Base-by-base conservation (phyloP, 2,329 filamentous ascomycete genomes). In the Pseudogymnoascus sp. region DNA sequence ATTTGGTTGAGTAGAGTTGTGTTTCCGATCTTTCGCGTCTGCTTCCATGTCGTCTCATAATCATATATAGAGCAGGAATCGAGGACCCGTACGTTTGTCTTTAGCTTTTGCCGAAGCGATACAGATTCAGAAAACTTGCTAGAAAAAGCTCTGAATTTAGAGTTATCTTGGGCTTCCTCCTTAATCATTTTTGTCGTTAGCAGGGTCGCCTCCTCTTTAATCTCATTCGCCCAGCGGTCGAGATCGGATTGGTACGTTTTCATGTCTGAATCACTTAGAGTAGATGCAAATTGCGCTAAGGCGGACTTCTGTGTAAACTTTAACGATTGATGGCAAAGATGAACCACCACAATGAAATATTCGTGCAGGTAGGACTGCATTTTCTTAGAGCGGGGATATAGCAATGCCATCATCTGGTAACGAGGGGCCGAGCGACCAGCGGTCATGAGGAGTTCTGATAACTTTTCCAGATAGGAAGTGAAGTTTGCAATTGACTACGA, bases 41-140 rank as follows among this genome's bases (percentile, higher is more conserved):
- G 73, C 64, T 79, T 80, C 78, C 78, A 80, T 0, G 73, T 66
- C 1, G 69, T 75, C 54, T 75, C 69, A 61, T 79, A 71, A 51
- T 80, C 72, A 54, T 79, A 79, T 1, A 62, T 73, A 0, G 79
- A 81, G 62, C 75, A 80, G 4, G 73, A 65, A 21, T 79, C 71
- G 1, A 81, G 72, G 0, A 77, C 51, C 5, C 69, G 71, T 28
- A 73, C 16, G 11, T 51, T 64, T 36, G 57, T 66, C 63, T 67
- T 61, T 28, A 69, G 43, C 60, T 69, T 65, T 66, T 69, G 48
- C 5, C 31, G 43, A 39, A 6, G 19, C 31, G 21, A 62, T 28
- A 14, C 51, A 16, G 66, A 68, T 63, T 69, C 67, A 1, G 68
- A 71, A 11, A 66, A 57, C 7, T 66, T 66, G 11, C 28, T 62